Evolutionary conservation across 2,329 filamentous ascomycete species (phyloP).

Genomic region (Colletotrichum sp.): DNA sequence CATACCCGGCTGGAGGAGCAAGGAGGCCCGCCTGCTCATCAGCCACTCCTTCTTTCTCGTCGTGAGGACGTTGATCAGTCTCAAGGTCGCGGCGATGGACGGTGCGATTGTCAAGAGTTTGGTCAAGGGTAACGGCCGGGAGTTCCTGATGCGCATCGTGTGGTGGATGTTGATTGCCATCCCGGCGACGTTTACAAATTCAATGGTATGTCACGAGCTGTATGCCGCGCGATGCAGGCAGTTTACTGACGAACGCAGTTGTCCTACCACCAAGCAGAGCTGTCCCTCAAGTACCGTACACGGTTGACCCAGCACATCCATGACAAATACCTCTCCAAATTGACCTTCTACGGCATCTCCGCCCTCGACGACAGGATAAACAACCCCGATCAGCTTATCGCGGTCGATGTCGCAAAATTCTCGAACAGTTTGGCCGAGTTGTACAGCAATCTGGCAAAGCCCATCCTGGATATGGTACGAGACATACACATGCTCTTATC

Average conservation of each 20-base stretch:
- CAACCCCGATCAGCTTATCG: conserved; percentile 97
- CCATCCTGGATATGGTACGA: conserved; percentile 84
- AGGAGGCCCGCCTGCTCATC: conserved; percentile 83
- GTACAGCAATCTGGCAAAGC: conserved; percentile 96
- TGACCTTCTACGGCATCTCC: conserved; percentile 97
- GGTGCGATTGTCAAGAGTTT: conserved; percentile 90
- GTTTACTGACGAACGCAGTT: conserved; percentile 59
- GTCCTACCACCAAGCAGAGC: conserved; percentile 94
- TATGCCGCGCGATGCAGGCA: background rate
- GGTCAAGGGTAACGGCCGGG: conserved; percentile 87
- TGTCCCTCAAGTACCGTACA: conserved; percentile 91
- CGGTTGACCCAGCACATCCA: conserved; percentile 94
- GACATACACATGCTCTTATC: background rate
- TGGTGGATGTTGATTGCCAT: conserved; percentile 99
- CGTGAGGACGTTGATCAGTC: conserved; percentile 85
- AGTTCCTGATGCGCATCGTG: conserved; percentile 85
- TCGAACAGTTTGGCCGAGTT: conserved; percentile 93
- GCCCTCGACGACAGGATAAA: conserved; percentile 97
- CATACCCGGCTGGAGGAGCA: conserved; percentile 87
- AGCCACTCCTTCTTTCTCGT: conserved; percentile 95
- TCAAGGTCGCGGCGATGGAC: conserved; percentile 96
- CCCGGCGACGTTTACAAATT: conserved; percentile 97
- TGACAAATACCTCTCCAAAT: conserved; percentile 92
- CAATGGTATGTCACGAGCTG: conserved; percentile 72
- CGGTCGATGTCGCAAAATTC: conserved; percentile 95